Percentiles rank a stretch among this genome's conserved stretches.
Conservation (phyloP, 1,284 basidiomycete species). For the Puccinia novopanici region DNA sequence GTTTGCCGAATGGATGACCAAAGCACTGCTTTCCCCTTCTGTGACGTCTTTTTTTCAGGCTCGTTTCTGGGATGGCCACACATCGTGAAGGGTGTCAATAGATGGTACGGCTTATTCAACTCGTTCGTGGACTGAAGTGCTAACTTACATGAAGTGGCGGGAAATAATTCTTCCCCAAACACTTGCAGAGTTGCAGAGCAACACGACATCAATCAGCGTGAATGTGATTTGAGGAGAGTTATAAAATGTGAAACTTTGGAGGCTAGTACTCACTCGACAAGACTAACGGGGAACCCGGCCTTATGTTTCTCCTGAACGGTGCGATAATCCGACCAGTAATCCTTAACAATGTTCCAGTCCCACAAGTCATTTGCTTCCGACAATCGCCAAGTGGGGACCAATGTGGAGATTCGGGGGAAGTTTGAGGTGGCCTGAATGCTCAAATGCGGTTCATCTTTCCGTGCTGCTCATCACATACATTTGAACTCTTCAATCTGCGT, state of each 20-base stretch:
- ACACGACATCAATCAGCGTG: background rate
- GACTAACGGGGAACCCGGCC: constrained; percentile 39
- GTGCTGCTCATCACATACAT: background rate
- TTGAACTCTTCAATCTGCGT: background rate
- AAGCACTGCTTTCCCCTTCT: constrained; percentile 33
- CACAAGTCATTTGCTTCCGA: constrained; percentile 32
- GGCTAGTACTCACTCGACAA: constrained; percentile 38
- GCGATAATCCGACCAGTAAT: constrained; percentile 18
- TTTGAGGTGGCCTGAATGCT: constrained; percentile 36
- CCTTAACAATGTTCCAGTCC: constrained; percentile 48
- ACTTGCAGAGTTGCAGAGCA: constrained; percentile 13
- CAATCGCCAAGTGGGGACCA: constrained; percentile 25
- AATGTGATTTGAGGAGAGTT: background rate
- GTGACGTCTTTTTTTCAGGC: background rate
- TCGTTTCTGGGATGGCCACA: constrained; percentile 17
- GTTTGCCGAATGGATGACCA: constrained; percentile 46
- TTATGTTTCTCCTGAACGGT: constrained; percentile 39
- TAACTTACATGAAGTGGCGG: constrained; percentile 47
- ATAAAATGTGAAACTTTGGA: background rate
- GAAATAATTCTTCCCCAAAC: constrained; percentile 46
- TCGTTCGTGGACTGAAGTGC: background rate
- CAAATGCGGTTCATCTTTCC: background rate
- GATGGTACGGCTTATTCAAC: background rate
- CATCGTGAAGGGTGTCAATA: background rate
- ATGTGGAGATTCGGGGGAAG: constrained; percentile 30